These are phyloP conservation scores for Suillus paluster DNA, from an alignment of 768 basidiomycete genomes.

Conservation along the genomic window DNA sequence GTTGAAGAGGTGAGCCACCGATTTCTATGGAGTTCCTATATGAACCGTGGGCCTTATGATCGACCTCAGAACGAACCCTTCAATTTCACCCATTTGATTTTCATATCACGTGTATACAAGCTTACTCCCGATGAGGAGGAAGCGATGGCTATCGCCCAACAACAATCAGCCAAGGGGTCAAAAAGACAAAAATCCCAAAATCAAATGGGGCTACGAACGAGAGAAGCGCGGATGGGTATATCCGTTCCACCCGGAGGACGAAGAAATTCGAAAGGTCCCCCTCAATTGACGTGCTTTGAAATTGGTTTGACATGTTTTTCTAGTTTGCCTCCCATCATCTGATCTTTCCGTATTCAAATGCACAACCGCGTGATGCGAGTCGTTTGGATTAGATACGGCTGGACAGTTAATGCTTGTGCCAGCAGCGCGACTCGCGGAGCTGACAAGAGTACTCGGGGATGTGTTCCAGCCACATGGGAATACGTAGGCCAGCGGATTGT, in stretches of 20 bases:
- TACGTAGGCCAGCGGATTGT: too few species aligned
- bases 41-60: too few species aligned
- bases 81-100: too few species aligned
- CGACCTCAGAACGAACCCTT: too few species aligned
- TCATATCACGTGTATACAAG: too few species aligned
- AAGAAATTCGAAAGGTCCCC: constrained; percentile 64
- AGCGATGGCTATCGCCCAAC: constrained; percentile 44
- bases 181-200: constrained; percentile 41
- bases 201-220: constrained; percentile 20
- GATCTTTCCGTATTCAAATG: constrained; percentile 53
- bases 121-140: constrained; percentile 71
- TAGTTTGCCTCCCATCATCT: constrained; percentile 27
- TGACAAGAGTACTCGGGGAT: constrained; percentile 46
- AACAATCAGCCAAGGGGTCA: constrained; percentile 36
- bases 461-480: constrained; percentile 30
- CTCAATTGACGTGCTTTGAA: not conserved
- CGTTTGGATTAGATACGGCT: too few species aligned
- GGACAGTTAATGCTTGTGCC: constrained; percentile 59
- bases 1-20: too few species aligned
- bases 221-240: constrained; percentile 53
- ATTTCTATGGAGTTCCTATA: too few species aligned
- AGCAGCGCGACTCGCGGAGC: constrained; percentile 40
- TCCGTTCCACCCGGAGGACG: constrained; percentile 79
- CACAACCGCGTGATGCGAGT: constrained; percentile 52
- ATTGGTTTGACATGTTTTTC: not conserved